Conservation (phyloP, 2,329 filamentous ascomycete genomes). For the Stagonosporopsis chrysanthemi region DNA sequence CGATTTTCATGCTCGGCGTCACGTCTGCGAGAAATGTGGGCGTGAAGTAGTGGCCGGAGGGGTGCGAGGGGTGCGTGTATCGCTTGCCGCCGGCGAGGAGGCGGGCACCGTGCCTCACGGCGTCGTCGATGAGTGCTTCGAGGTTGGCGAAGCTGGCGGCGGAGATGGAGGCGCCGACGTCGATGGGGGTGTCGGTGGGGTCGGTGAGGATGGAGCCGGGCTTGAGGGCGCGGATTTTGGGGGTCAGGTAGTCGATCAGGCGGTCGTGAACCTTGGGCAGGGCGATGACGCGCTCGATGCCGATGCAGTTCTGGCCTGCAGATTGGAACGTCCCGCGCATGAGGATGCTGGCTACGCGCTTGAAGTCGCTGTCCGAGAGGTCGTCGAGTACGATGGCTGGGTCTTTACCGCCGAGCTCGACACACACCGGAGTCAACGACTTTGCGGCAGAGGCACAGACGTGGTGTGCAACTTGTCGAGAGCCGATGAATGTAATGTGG, state of each 20-base stretch:
- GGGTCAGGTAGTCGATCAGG: conserved; percentile 73
- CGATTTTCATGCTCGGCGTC: conserved; percentile 82
- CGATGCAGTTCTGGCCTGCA: conserved; percentile 96
- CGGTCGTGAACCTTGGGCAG: conserved; percentile 77
- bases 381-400: conserved; percentile 90
- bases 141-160: conserved; percentile 76
- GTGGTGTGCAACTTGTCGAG: conserved; percentile 81
- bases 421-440: conserved; percentile 83
- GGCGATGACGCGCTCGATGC: conserved; percentile 90
- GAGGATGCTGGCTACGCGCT: conserved; percentile 79
- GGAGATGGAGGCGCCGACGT: conserved; percentile 92
- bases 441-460: conserved; percentile 88
- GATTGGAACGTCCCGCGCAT: conserved; percentile 95
- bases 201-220: conserved; percentile 73
- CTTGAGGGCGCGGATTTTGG: conserved; percentile 76
- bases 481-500: conserved; percentile 97
- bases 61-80: conserved; percentile 73
- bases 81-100: conserved; percentile 82
- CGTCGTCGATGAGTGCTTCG: conserved; percentile 78
- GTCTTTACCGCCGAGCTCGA: conserved; percentile 95
- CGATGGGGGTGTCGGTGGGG: conserved; percentile 59
- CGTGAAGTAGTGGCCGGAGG: conserved; percentile 86
- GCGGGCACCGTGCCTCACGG: conserved; percentile 78
- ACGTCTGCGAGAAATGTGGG: conserved; percentile 94
- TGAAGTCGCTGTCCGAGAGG: conserved; percentile 67